A percentile compares a stretch with the other conserved stretches of the same genome.
Evolutionary conservation across 352 stramenopile genomes (phyloP).

Genomic region (Globisporangium polare): DNA sequence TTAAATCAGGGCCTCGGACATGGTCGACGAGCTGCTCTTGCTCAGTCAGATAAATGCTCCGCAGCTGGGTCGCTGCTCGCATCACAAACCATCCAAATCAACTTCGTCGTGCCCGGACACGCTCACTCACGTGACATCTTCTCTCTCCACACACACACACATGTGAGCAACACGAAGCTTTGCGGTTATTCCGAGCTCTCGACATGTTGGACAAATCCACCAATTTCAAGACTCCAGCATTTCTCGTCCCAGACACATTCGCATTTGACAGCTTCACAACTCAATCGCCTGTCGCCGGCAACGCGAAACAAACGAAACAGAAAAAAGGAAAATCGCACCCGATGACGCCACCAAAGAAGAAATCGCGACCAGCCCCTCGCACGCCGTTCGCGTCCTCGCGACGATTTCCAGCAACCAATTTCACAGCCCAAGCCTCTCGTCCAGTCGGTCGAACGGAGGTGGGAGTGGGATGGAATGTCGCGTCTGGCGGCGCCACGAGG

Average conservation of each 20-base stretch:
- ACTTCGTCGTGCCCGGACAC: no score
- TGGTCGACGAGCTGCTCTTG: background rate
- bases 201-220: no score
- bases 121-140: no score
- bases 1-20: background rate
- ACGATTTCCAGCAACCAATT: background rate
- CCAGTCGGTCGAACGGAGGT: background rate
- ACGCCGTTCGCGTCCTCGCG: background rate
- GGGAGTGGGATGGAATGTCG: background rate
- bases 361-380: constrained; percentile 1
- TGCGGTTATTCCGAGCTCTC: no score
- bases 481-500: background rate
- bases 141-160: no score
- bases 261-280: no score
- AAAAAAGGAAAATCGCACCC: background rate
- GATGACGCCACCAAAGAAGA: constrained; percentile 5
- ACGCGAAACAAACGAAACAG: background rate
- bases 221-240: no score
- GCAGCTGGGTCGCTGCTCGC: no score
- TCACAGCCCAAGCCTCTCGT: background rate
- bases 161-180: no score
- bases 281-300: background rate
- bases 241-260: no score
- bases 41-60: background rate
- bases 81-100: no score